Conservation (phyloP, 2,329 filamentous ascomycete species). For the Trichothecium sympodiale region DNA sequence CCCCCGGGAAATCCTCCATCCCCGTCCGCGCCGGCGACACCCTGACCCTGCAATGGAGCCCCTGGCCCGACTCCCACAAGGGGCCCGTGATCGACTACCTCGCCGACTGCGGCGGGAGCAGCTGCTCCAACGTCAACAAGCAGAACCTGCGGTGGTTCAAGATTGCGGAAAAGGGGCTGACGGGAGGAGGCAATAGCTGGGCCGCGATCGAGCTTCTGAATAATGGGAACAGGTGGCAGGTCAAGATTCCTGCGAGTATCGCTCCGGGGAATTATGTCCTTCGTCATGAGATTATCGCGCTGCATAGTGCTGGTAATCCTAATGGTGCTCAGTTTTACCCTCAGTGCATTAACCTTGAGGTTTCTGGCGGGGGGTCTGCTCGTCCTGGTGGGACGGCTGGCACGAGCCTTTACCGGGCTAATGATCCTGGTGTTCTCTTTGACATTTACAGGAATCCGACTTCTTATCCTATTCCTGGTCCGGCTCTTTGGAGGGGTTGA, state of each 20-base stretch:
- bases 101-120: conserved; percentile 39
- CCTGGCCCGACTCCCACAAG: conserved; percentile 27
- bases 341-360: conserved; percentile 37
- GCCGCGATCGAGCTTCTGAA: conserved; percentile 39
- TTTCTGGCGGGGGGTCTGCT: conserved; percentile 25
- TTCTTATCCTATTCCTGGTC: conserved; percentile 19
- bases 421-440: conserved; percentile 22
- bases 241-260: conserved; percentile 34
- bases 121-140: conserved; percentile 42
- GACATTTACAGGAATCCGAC: conserved; percentile 17
- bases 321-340: conserved; percentile 37
- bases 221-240: conserved; percentile 31
- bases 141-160: conserved; percentile 46
- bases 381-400: conserved; percentile 15
- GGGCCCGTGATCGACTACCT: conserved; percentile 51
- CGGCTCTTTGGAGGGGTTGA: conserved; percentile 6
- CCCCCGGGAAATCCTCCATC: conserved; percentile 20
- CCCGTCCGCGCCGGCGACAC: conserved; percentile 23
- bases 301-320: conserved; percentile 31
- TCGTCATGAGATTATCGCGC: conserved; percentile 44
- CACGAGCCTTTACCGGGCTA: conserved; percentile 21
- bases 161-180: conserved; percentile 44
- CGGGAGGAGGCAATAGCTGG: conserved; percentile 35
- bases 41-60: conserved; percentile 25
- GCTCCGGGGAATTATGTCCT: conserved; percentile 41